These are phyloP conservation scores for Fusarium heterosporum DNA, from an alignment of 2,329 filamentous ascomycete species.

Conservation along the genomic window DNA sequence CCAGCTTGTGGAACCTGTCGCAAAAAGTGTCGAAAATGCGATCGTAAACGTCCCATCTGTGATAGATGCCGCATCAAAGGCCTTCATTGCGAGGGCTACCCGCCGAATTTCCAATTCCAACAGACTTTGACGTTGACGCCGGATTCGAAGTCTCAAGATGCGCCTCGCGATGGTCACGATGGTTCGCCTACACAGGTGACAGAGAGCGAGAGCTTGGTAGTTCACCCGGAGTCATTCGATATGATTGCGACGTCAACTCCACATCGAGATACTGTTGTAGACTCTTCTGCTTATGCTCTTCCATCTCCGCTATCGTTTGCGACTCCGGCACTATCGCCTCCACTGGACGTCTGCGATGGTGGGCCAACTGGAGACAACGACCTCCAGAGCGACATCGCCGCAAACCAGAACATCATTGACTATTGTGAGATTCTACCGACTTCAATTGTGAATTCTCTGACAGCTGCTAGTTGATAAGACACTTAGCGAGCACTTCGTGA, in stretches of 20 bases:
- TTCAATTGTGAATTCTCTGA: neutral
- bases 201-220: neutral
- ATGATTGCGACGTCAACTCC: rapidly evolving
- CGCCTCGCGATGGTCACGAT: neutral
- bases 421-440: slow-evolving; percentile 11
- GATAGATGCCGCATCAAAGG: slow-evolving; percentile 48
- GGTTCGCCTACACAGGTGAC: neutral
- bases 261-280: neutral
- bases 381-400: slow-evolving; percentile 13
- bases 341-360: neutral
- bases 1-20: slow-evolving; percentile 50
- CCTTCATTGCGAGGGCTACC: slow-evolving; percentile 49
- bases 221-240: rapidly evolving
- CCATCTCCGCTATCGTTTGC: slow-evolving; percentile 3
- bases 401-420: slow-evolving; percentile 14
- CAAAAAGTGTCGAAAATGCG: slow-evolving; percentile 51
- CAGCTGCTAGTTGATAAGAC: slow-evolving; percentile 30
- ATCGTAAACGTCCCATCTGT: slow-evolving; percentile 46
- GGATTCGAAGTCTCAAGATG: rapidly evolving
- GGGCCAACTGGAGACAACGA: neutral
- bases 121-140: slow-evolving; percentile 10
- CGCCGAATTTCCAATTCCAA: slow-evolving; percentile 48
- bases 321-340: neutral
- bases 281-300: neutral
- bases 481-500: slow-evolving; percentile 38